A percentile compares a stretch with the other conserved stretches of the same genome.
Evolutionary conservation across 129 eudicot genomes (phyloP).

Genomic region (Pseudognaphalium luteoalbum): DNA sequence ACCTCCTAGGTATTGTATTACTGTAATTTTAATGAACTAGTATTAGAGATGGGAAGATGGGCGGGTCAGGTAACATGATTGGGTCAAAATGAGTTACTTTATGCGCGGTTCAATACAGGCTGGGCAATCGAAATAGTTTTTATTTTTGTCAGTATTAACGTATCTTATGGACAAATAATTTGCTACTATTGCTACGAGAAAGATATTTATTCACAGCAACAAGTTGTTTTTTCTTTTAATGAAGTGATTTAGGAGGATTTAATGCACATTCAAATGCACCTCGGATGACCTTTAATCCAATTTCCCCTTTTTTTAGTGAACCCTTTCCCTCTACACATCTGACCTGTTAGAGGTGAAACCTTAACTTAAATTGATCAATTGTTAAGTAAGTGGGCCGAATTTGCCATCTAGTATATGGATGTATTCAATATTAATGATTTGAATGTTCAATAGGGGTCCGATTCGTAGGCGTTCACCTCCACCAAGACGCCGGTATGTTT

Average conservation of each 20-base stretch:
- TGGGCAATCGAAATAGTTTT: neutral
- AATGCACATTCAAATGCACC: neutral
- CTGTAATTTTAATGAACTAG: neutral
- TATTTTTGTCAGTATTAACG: neutral
- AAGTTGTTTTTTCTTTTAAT: too few species aligned
- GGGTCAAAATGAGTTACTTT: neutral
- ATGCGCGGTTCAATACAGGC: neutral
- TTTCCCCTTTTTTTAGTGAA: neutral
- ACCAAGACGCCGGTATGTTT: slow-evolving; percentile 77
- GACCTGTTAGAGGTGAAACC: neutral
- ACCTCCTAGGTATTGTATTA: slow-evolving; percentile 55
- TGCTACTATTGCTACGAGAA: neutral
- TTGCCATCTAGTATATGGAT: neutral
- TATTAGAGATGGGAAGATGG: neutral
- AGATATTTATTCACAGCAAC: neutral
- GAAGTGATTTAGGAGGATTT: neutral
- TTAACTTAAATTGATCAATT: neutral
- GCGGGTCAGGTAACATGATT: neutral
- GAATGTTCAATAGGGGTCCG: slow-evolving; percentile 57
- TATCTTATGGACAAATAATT: neutral
- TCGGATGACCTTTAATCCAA: neutral
- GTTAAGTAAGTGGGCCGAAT: neutral
- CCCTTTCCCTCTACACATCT: neutral
- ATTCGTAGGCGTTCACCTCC: slow-evolving; percentile 82
- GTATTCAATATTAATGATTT: slow-evolving; percentile 13